These are phyloP conservation scores for Cymbopogon citratus DNA, from an alignment of 176 grass and related monocot species.

Conservation along the genomic window DNA sequence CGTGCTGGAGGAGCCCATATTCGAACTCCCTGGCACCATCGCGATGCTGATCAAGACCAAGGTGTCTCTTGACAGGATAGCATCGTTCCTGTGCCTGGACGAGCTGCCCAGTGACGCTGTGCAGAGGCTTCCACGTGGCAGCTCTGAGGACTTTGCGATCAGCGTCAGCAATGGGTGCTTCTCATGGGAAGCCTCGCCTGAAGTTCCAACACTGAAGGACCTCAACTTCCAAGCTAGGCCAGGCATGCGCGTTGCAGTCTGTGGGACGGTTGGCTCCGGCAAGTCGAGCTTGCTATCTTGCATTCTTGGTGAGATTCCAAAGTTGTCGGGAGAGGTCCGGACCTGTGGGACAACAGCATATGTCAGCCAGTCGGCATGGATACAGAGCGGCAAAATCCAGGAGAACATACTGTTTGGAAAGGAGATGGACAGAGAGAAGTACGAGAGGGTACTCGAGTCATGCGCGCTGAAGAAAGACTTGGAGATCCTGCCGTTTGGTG, in stretches of 20 bases:
- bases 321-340: slow-evolving; percentile 41
- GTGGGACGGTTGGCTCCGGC: slow-evolving; percentile 38
- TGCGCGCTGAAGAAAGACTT: slow-evolving; percentile 40
- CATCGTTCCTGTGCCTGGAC: slow-evolving; percentile 42
- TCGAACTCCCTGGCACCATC: slow-evolving; percentile 38
- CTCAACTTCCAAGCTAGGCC: slow-evolving; percentile 35
- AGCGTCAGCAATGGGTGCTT: slow-evolving; percentile 35
- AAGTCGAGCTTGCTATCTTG: slow-evolving; percentile 45
- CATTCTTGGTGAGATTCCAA: slow-evolving; percentile 51
- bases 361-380: slow-evolving; percentile 47
- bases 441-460: slow-evolving; percentile 29
- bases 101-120: slow-evolving; percentile 34
- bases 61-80: slow-evolving; percentile 49
- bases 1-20: slow-evolving; percentile 43
- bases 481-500: slow-evolving; percentile 38
- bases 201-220: slow-evolving; percentile 34
- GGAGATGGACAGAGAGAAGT: slow-evolving; percentile 34
- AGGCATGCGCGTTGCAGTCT: slow-evolving; percentile 37
- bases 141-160: slow-evolving; percentile 29
- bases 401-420: slow-evolving; percentile 45
- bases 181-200: slow-evolving; percentile 34
- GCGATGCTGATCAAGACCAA: slow-evolving; percentile 47
- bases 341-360: slow-evolving; percentile 35
- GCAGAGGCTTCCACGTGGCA: slow-evolving; percentile 28
- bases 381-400: slow-evolving; percentile 51